phyloP scores from a whole-genome alignment of 208 protist genomes.

The Eutreptiella sp. region DNA sequence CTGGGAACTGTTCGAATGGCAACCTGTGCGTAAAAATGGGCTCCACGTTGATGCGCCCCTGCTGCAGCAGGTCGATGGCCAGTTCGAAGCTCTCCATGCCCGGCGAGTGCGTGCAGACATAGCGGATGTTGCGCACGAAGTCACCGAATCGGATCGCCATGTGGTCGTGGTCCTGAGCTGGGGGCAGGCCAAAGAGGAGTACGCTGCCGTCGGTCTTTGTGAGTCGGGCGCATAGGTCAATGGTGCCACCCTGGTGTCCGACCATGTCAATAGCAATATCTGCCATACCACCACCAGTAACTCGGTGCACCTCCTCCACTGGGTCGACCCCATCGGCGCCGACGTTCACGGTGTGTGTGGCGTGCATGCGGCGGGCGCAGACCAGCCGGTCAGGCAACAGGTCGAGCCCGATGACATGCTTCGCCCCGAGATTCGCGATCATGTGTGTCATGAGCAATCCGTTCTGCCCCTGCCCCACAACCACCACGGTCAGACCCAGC shows the following conservation, averaged over 20 bases:
- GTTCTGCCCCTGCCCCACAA: conserved; percentile 17
- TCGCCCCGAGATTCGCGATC: not conserved
- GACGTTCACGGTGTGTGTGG: not conserved
- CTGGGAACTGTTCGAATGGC: not conserved
- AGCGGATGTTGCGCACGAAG: conserved; percentile 10
- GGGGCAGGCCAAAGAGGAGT: conserved; percentile 20
- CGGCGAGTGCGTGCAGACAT: conserved; percentile 17
- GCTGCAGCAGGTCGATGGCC: not conserved
- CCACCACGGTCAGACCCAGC: not conserved
- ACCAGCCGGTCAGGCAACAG: conserved; percentile 8
- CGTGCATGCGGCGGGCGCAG: not conserved
- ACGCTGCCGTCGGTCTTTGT: conserved; percentile 3
- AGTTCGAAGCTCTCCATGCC: conserved; percentile 3
- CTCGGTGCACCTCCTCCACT: not conserved
- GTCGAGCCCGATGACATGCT: conserved; percentile 18
- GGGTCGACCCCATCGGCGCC: not conserved
- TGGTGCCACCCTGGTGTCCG: conserved; percentile 2
- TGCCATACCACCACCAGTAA: not conserved
- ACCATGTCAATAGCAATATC: conserved; percentile 15
- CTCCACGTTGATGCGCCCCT: not conserved
- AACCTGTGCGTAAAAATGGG: conserved; percentile 16
- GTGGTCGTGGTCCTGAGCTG: not conserved
- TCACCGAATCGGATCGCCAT: not conserved
- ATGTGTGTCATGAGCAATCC: conserved; percentile 13
- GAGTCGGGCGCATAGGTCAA: not conserved